Percentiles rank a stretch among this genome's conserved stretches.
Conservation (phyloP, 129 eudicot species). For the Erigeron canadensis region DNA sequence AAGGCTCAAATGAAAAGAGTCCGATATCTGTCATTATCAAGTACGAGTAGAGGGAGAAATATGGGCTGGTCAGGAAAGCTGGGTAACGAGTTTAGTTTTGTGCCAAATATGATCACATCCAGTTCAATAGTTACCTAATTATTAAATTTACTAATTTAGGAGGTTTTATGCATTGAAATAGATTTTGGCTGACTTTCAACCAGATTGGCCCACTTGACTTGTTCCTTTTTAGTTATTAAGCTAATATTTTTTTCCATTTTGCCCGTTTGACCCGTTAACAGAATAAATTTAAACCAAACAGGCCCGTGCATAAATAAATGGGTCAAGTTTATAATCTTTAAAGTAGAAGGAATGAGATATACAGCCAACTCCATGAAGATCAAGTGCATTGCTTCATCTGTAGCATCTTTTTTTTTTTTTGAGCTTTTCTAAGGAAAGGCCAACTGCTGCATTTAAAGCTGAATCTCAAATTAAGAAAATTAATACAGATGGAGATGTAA, state of each 20-base stretch:
- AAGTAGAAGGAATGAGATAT: conserved; percentile 28
- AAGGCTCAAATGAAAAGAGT: conserved; percentile 14
- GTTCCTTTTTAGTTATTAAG: background rate
- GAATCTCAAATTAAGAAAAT: conserved; percentile 47
- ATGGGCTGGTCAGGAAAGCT: background rate
- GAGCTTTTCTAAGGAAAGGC: conserved; percentile 85
- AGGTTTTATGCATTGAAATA: background rate
- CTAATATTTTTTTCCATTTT: background rate
- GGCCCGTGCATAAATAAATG: background rate
- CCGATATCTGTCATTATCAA: conserved; percentile 19
- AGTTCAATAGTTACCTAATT: background rate
- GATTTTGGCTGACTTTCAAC: background rate
- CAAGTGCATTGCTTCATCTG: conserved; percentile 72
- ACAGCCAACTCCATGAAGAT: conserved; percentile 96
- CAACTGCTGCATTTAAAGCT: conserved; percentile 93
- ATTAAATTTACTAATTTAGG: background rate
- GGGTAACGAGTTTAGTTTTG: background rate
- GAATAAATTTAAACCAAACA: background rate
- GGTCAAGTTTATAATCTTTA: background rate
- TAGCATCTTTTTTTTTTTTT: conserved; percentile 71
- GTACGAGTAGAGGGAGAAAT: background rate
- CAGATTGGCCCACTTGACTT: background rate
- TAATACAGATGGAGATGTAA: conserved; percentile 12
- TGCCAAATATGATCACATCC: background rate
- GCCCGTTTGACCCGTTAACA: background rate